Base-by-base conservation (phyloP, 2,329 filamentous ascomycete genomes). In the Cordyceps cicadae region DNA sequence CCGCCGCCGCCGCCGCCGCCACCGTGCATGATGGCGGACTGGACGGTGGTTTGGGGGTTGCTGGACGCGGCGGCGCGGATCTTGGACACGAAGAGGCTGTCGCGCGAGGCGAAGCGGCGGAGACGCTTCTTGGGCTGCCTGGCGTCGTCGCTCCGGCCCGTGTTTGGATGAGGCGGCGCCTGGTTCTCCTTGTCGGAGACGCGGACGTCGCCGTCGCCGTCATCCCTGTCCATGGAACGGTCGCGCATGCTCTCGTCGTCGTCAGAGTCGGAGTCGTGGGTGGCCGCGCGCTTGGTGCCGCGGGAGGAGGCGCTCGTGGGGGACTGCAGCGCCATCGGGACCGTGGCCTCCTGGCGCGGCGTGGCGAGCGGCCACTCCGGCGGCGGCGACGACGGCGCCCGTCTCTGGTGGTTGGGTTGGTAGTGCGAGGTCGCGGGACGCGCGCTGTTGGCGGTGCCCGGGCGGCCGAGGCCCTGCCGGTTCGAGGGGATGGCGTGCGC, bases 401-500 rank as follows among this genome's bases (percentile, higher is more conserved):
- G 62, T 62, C 59, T 59, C 21, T 45, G 12, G 59, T 39, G 63
- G 62, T 29, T 8, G 29, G 29, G 29, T 6, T 29, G 29, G 29
- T 29, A 29, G 29, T 29, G 32, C 7, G 51, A 48, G 3, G 37
- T 34, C 14, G 45, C 54, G 67, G 39, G 39, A 8, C 17, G 39
- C 39, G 15, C 39, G 17, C 39, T n/a, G 39, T 17, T 7, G 39
- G 15, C 39, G 39, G 34, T 37, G 34, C 34, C 17, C 12, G 61
- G 48, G 46, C 52, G 55, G 49, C 58, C 56, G 49, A 55, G 26
- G 60, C 74, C 78, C 67, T 80, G 79, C 3, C 82, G 75, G 1
- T 80, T 82, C 5, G 81, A 83, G 63, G 81, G 79, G 63, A 84
- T 84, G 57, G 82, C 81, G 63, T 84, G 81, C 26, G 79, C 74